These are phyloP conservation scores for Paracoccidioides brasiliensis DNA, from an alignment of 2,329 filamentous ascomycete genomes.

Conservation along the genomic window DNA sequence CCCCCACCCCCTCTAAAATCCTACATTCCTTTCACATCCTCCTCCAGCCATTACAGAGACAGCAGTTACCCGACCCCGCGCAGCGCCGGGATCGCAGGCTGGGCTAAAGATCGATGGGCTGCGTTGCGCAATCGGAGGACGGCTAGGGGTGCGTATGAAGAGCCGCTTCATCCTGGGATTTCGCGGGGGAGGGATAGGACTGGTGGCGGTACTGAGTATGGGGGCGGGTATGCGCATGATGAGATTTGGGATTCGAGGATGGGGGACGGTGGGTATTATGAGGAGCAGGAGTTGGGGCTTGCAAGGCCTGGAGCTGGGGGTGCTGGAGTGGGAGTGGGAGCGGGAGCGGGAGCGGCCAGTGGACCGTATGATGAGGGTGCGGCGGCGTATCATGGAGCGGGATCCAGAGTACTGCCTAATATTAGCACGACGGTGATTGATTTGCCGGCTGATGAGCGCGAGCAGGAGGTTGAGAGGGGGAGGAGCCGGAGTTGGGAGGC, in stretches of 20 bases:
- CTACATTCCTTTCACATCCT: slow-evolving; percentile 53
- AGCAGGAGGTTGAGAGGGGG: slow-evolving; percentile 26
- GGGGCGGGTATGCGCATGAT: slow-evolving; percentile 56
- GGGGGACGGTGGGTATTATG: slow-evolving; percentile 58
- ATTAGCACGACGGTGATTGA: not conserved
- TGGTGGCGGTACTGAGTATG: slow-evolving; percentile 45
- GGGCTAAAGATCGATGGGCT: slow-evolving; percentile 55
- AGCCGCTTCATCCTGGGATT: slow-evolving; percentile 30
- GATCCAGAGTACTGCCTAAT: not conserved
- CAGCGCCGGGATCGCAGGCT: slow-evolving; percentile 54
- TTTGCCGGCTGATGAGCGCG: not conserved
- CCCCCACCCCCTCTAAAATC: slow-evolving; percentile 51
- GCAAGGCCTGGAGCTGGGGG: slow-evolving; percentile 22
- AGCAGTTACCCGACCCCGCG: slow-evolving; percentile 36
- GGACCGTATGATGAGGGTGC: slow-evolving; percentile 21
- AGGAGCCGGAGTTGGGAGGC: slow-evolving; percentile 36
- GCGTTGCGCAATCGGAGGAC: slow-evolving; percentile 53
- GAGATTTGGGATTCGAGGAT: slow-evolving; percentile 77
- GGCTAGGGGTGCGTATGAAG: slow-evolving; percentile 60
- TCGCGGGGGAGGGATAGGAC: slow-evolving; percentile 38
- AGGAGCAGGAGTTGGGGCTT: slow-evolving; percentile 60
- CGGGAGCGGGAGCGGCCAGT: slow-evolving; percentile 11
- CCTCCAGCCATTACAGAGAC: slow-evolving; percentile 29
- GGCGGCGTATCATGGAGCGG: slow-evolving; percentile 1
- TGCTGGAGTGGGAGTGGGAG: slow-evolving; percentile 8